phyloP scores from a whole-genome alignment of 179 eudicot genomes.

The Beta lomatogona region DNA sequence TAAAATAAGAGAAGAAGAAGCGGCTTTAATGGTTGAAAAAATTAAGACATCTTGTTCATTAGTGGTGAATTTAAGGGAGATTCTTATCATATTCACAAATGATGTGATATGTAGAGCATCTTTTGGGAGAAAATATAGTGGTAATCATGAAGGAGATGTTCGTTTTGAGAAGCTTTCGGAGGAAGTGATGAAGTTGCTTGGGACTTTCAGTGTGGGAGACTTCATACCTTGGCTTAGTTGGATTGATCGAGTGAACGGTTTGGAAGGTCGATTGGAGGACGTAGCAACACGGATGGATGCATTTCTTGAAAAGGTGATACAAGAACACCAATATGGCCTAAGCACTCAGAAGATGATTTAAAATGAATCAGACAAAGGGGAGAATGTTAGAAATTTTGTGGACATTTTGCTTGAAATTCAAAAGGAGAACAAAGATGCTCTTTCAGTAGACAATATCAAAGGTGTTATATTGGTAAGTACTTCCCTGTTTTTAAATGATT shows the following conservation, averaged over 20 bases:
- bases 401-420: slow-evolving; percentile 25
- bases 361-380: neutral
- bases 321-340: neutral
- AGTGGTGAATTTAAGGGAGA: neutral
- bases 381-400: neutral
- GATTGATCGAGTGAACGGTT: neutral
- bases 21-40: neutral
- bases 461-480: slow-evolving; percentile 19
- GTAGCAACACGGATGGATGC: neutral
- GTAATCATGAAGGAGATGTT: neutral
- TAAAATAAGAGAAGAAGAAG: neutral
- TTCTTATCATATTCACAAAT: neutral
- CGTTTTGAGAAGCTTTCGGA: neutral
- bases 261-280: neutral
- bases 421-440: neutral
- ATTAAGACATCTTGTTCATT: neutral
- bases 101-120: neutral
- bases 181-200: neutral
- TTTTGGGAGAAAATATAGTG: neutral
- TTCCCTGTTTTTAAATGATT: neutral
- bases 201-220: neutral
- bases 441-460: slow-evolving; percentile 19
- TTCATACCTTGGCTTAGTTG: neutral
- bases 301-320: neutral
- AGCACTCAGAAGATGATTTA: neutral